Base-by-base conservation (phyloP, 2,329 filamentous ascomycete genomes). In the Fusarium lateritium region DNA sequence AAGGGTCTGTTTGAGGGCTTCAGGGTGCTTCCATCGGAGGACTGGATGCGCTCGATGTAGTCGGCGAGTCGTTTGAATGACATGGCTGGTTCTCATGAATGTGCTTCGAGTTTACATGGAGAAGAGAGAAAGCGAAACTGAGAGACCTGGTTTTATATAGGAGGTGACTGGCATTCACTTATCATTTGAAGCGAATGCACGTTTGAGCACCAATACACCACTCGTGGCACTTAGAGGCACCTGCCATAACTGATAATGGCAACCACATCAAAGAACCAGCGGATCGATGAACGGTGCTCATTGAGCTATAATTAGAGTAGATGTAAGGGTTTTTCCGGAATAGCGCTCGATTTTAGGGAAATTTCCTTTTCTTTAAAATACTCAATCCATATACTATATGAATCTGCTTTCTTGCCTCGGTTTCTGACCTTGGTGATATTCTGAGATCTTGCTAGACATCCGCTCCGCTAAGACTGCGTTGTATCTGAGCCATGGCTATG, bases 1-100 rank as follows among this genome's bases (percentile, higher is more conserved):
- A 75, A 72, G 0, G 71, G 69, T 3, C 69, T 39, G 7, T 47
- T 24, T 2, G 44, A 26, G 5, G 40, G n/a, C 8, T 67, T 44
- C 5, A 36, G 26, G 8, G 46, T 22, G 15, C 45, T 52, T 13
- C 54, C 7, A 19, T 38, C 34, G 7, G n/a, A 8, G 17, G 40
- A 51, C 17, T 62, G 34, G 7, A 67, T 24, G 7, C 50, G 43
- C 22, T 75, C 72, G n/a, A 70, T 33, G 17, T 70, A 67, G 31
- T 69, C 56, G 15, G 55, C 70, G 2, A 74, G 59, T n/a, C 50
- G 44, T 21, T 14, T 24, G 2, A 34, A 51, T 3, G 62, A 1
- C 71, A 73, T 73, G 4, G 3, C 50, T 38, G 11, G 3, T 8
- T 13, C 10, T 28, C 19, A 19, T 19, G 15, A 21, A 19, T 13